These are phyloP conservation scores for Astrocystis sublimbata DNA, from an alignment of 495 filamentous ascomycete genomes.

Conservation along the genomic window DNA sequence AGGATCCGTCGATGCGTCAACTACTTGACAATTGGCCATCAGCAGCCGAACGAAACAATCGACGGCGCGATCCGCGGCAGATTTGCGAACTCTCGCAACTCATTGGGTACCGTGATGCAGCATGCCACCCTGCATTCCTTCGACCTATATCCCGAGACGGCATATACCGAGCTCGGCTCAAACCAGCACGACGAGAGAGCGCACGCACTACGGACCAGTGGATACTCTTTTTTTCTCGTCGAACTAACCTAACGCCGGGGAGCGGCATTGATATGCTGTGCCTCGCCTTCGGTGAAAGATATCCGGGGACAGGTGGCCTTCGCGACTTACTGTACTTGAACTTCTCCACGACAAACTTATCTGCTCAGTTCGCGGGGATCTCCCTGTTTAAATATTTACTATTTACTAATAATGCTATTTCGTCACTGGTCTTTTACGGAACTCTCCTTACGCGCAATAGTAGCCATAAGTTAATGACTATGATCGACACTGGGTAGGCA, in stretches of 20 bases:
- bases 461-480: too few relatives aligned
- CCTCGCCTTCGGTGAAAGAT: neutral
- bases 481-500: neutral
- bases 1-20: too few relatives aligned
- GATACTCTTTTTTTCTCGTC: too few relatives aligned
- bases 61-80: neutral
- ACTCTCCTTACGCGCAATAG: too few relatives aligned
- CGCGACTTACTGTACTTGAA: neutral
- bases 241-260: constrained; percentile 7
- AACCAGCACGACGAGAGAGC: neutral
- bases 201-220: neutral
- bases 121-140: too few relatives aligned
- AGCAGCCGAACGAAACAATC: too few relatives aligned
- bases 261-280: neutral
- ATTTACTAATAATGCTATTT: too few relatives aligned
- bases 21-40: too few relatives aligned
- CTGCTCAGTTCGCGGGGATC: neutral
- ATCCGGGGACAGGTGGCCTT: neutral
- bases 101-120: neutral
- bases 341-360: too few relatives aligned
- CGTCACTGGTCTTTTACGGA: neutral
- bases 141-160: neutral
- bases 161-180: neutral
- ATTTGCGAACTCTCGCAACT: neutral
- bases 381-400: neutral